These are phyloP conservation scores for Aureobasidium sp. DNA, from an alignment of 2,329 filamentous ascomycete genomes.

Conservation along the genomic window DNA sequence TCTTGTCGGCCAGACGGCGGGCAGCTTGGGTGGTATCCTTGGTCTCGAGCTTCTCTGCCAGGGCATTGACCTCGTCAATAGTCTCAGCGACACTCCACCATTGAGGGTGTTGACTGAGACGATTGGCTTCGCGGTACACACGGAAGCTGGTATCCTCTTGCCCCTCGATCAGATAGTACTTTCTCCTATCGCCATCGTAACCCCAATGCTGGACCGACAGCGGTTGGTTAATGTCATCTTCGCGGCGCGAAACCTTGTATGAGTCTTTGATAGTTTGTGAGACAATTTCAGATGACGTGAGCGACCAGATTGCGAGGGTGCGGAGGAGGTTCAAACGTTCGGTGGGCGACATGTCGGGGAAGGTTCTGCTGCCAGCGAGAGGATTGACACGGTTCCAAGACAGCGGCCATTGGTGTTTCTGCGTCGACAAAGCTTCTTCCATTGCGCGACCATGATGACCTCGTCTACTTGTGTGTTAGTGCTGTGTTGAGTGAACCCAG, in stretches of 20 bases:
- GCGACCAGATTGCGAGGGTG: slow-evolving; percentile 77
- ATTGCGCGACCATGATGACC: slow-evolving; percentile 89
- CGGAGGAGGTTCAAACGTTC: slow-evolving; percentile 75
- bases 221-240: slow-evolving; percentile 70
- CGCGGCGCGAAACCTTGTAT: slow-evolving; percentile 81
- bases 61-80: slow-evolving; percentile 71
- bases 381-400: slow-evolving; percentile 80
- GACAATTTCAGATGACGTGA: slow-evolving; percentile 78
- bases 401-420: slow-evolving; percentile 80
- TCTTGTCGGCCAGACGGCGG: slow-evolving; percentile 66
- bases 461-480: slow-evolving; percentile 46
- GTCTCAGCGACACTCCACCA: slow-evolving; percentile 91
- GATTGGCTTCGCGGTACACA: slow-evolving; percentile 88
- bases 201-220: slow-evolving; percentile 89
- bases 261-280: slow-evolving; percentile 74
- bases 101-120: slow-evolving; percentile 62
- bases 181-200: slow-evolving; percentile 76
- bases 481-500: background rate
- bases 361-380: slow-evolving; percentile 68
- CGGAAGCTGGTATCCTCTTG: slow-evolving; percentile 90
- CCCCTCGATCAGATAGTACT: slow-evolving; percentile 90
- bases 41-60: slow-evolving; percentile 67
- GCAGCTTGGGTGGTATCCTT: slow-evolving; percentile 76
- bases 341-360: slow-evolving; percentile 70
- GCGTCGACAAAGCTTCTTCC: slow-evolving; percentile 80